A percentile compares a stretch with the other conserved stretches of the same genome.
These are phyloP conservation scores for Cynara cardunculus DNA, from an alignment of 129 eudicot species.

Conservation along the genomic window DNA sequence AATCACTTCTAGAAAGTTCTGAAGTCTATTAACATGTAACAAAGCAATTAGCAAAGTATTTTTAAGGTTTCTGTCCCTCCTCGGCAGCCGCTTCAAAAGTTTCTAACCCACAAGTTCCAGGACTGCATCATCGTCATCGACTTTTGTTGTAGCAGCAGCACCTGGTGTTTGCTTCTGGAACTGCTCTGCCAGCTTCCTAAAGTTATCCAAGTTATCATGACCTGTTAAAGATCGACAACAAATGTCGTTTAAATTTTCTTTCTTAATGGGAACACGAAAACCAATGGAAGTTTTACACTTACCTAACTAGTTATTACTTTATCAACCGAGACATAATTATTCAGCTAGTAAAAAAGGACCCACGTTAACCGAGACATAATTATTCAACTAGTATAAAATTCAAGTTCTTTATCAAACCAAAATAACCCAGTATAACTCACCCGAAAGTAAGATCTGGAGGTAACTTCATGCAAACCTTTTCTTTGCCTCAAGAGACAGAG, in stretches of 20 bases:
- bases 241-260: not conserved
- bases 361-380: no score
- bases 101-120: conserved; percentile 75
- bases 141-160: conserved; percentile 19
- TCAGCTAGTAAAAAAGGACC: no score
- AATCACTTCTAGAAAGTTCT: not conserved
- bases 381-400: no score
- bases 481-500: not conserved
- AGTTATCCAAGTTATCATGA: conserved; percentile 66
- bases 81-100: conserved; percentile 74
- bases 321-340: not conserved
- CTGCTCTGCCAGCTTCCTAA: conserved; percentile 65
- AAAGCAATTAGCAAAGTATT: not conserved
- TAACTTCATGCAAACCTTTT: no score
- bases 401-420: no score
- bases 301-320: no score
- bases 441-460: not conserved
- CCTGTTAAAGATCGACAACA: conserved; percentile 31
- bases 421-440: no score
- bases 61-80: conserved; percentile 45
- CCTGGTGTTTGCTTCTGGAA: conserved; percentile 54
- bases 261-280: not conserved
- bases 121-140: conserved; percentile 65
- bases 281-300: not conserved
- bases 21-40: not conserved